Evolutionary conservation across 495 filamentous ascomycete species (phyloP).

Genomic region (Aspergillus cavernicola): DNA sequence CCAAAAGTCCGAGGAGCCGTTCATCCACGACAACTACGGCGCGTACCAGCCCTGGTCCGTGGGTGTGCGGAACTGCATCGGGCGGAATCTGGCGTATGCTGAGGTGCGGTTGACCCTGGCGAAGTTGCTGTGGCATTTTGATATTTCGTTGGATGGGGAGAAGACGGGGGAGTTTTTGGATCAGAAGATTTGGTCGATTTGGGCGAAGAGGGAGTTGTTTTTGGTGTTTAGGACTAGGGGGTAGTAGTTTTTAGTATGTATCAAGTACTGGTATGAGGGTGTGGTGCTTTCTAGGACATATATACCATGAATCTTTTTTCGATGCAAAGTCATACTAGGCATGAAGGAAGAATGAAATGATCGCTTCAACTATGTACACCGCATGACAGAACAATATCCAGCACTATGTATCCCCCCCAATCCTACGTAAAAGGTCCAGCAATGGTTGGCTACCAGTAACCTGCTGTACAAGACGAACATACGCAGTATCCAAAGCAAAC

Average conservation of each 20-base stretch:
- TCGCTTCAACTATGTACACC: neutral
- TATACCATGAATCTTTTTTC: too few relatives aligned
- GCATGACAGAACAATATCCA: too few relatives aligned
- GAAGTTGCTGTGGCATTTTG: constrained; percentile 1
- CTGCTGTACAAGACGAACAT: neutral
- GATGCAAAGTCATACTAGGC: too few relatives aligned
- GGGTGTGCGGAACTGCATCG: neutral
- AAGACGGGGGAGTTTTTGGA: neutral
- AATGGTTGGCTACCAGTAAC: neutral
- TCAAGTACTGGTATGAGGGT: neutral
- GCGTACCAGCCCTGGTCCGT: neutral
- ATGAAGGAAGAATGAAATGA: neutral
- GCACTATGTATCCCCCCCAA: neutral
- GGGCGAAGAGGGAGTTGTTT: neutral
- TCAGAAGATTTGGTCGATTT: neutral
- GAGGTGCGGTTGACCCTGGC: constrained; percentile 1
- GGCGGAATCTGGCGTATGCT: constrained; percentile 1
- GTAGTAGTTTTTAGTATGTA: neutral
- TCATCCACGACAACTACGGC: neutral
- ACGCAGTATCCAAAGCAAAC: constrained; percentile 4
- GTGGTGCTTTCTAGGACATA: too few relatives aligned
- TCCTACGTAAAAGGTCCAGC: neutral
- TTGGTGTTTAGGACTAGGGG: neutral
- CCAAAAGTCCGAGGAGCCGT: neutral
- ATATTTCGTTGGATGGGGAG: neutral